Base-by-base conservation (phyloP, 2,329 filamentous ascomycete species). In the Fusarium sp. region DNA sequence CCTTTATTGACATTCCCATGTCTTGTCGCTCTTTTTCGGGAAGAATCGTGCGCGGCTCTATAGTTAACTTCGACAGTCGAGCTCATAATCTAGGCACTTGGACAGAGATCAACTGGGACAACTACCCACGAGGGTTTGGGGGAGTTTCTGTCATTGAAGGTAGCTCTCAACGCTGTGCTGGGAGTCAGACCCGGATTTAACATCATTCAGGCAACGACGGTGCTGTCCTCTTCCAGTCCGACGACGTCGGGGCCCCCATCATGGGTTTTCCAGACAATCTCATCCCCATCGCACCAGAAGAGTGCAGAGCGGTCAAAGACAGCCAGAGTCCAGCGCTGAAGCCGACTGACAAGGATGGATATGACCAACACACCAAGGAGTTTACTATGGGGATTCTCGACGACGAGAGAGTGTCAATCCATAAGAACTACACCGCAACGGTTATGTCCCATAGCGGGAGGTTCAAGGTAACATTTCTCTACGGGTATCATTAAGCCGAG, bases 71-170 rank as follows among this genome's bases (percentile, higher is more conserved):
- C 11, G 37, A 76, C 20, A 66, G 74, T 1, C 35, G 34, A 14
- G 58, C 57, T 20, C 74, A 76, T 20, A 76, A 75, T 43, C 52
- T 76, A 13, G 74, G 74, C 7, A 76, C 74, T n/a, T 76, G 74
- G 74, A 39, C 56, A 8, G 64, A 76, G 54, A 13, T 76, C 13
- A 76, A 67, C 39, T 76, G 74, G 74, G 64, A 41, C 13, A 57
- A 52, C 25, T 76, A 76, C 34, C 74, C 74, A 7, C 5, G n/a
- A 6, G 56, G 37, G 6, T 74, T 72, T 11, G 74, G 71, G 2
- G 74, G 71, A 6, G 66, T 76, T 3, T 76, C 74, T 35, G 74
- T 76, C 13, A 76, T 76, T 25, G 74, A 76, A 68, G 74, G 74
- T 71, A 14, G 34, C 25, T 34, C 34, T 4, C 2, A 10, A 13